A percentile compares a stretch with the other conserved stretches of the same genome.
phyloP scores from a whole-genome alignment of 108 stramenopile species.

The Conticribra guillardii region DNA sequence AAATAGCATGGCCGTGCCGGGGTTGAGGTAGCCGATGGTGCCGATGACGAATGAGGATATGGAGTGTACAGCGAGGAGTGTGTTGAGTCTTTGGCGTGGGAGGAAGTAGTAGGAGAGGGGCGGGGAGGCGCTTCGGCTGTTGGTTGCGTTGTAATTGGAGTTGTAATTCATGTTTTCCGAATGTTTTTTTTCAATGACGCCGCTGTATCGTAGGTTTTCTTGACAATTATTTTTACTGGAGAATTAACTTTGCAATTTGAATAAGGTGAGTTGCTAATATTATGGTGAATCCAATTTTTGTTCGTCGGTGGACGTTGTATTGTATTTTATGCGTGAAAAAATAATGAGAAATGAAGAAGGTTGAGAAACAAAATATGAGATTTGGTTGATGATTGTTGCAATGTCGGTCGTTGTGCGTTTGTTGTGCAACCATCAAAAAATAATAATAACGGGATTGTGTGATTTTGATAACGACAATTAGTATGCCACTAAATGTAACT shows the following conservation, averaged over 20 bases:
- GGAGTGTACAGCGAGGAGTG: constrained; percentile 55
- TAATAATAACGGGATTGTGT: too few species aligned
- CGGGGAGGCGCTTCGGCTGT: constrained; percentile 27
- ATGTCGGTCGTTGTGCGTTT: too few species aligned
- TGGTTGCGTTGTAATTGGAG: constrained; percentile 5
- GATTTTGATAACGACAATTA: too few species aligned
- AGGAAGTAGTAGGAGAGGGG: constrained; percentile 53
- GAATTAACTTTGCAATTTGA: neutral
- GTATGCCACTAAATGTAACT: too few species aligned
- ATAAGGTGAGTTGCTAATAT: neutral
- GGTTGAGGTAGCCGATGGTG: constrained; percentile 46
- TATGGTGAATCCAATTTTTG: too few species aligned
- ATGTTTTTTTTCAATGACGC: neutral
- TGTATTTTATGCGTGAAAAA: too few species aligned
- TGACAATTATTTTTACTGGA: neutral
- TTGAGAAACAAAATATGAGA: too few species aligned
- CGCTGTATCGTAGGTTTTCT: neutral
- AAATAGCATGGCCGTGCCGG: constrained; percentile 31
- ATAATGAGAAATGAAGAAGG: too few species aligned
- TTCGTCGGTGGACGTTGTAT: too few species aligned
- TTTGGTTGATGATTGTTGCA: too few species aligned
- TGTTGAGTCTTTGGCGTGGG: constrained; percentile 59
- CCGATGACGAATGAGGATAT: constrained; percentile 47
- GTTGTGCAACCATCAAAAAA: too few species aligned
- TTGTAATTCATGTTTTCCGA: constrained; percentile 47